Conservation (phyloP, 2,329 filamentous ascomycete species). For the Aspergillus awamori region DNA sequence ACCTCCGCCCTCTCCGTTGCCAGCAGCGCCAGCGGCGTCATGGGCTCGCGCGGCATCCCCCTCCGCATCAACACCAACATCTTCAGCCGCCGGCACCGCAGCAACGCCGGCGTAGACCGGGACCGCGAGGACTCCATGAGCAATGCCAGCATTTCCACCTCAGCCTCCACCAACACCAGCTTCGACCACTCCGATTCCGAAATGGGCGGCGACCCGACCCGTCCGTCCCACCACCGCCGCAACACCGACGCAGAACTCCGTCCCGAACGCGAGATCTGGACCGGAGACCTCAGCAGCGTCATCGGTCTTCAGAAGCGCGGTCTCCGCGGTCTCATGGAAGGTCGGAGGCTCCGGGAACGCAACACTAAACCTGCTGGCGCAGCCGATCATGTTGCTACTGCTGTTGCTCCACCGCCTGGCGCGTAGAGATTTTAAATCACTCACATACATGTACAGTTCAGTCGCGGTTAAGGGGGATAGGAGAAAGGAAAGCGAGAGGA, state of each 20-base stretch:
- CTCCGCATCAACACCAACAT: slow-evolving; percentile 47
- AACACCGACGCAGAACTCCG: slow-evolving; percentile 38
- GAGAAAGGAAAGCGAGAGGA: neutral
- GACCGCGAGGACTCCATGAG: slow-evolving; percentile 45
- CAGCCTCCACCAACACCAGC: slow-evolving; percentile 40
- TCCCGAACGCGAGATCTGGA: slow-evolving; percentile 70
- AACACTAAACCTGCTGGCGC: slow-evolving; percentile 43
- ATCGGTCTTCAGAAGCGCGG: slow-evolving; percentile 95
- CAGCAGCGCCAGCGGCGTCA: slow-evolving; percentile 31
- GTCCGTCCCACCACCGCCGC: slow-evolving; percentile 43
- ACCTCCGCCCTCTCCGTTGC: slow-evolving; percentile 27
- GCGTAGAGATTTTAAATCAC: neutral
- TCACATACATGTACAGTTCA: neutral
- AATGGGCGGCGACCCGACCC: slow-evolving; percentile 35
- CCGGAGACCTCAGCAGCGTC: slow-evolving; percentile 72
- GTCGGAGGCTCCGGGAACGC: slow-evolving; percentile 78
- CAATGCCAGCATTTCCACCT: slow-evolving; percentile 43
- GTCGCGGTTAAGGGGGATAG: neutral
- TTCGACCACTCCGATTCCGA: slow-evolving; percentile 44
- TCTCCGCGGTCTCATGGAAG: slow-evolving; percentile 90
- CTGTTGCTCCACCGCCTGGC: neutral
- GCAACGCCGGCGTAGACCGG: slow-evolving; percentile 28
- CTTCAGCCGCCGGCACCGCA: slow-evolving; percentile 28
- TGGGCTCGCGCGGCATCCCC: slow-evolving; percentile 35
- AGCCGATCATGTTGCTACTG: neutral